These are phyloP conservation scores for Delonix regia DNA, from an alignment of 306 rosid genomes.

Conservation along the genomic window DNA sequence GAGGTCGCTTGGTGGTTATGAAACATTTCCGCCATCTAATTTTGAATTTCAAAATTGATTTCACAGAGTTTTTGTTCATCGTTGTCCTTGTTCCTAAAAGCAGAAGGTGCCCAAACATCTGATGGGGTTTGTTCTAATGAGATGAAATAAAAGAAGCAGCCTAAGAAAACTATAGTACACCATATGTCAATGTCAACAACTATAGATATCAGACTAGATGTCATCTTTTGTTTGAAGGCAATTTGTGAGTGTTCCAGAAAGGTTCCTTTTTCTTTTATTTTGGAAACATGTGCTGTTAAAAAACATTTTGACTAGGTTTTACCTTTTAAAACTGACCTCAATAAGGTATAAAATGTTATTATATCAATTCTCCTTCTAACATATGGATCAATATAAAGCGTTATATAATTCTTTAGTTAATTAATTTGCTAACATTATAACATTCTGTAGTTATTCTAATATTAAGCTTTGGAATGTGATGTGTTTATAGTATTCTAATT, in stretches of 20 bases:
- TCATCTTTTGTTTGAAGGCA: neutral
- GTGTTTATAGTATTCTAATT: conserved; percentile 14
- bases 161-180: neutral
- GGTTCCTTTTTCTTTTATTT: neutral
- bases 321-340: neutral
- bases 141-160: neutral
- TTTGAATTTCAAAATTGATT: neutral
- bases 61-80: neutral
- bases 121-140: neutral
- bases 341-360: neutral
- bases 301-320: conserved; percentile 5
- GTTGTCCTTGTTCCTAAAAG: neutral
- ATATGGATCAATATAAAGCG: neutral
- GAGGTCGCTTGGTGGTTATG: neutral
- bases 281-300: neutral
- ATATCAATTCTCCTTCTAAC: neutral
- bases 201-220: neutral
- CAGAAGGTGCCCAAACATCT: neutral
- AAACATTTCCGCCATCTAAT: neutral
- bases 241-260: neutral
- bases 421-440: conserved; percentile 7
- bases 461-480: conserved; percentile 7
- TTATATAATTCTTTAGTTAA: neutral
- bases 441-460: neutral
- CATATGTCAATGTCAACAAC: neutral